A percentile compares a stretch with the other conserved stretches of the same genome.
These are phyloP conservation scores for Oryza glumipatula DNA, from an alignment of 176 grass and related monocot genomes.

Conservation along the genomic window DNA sequence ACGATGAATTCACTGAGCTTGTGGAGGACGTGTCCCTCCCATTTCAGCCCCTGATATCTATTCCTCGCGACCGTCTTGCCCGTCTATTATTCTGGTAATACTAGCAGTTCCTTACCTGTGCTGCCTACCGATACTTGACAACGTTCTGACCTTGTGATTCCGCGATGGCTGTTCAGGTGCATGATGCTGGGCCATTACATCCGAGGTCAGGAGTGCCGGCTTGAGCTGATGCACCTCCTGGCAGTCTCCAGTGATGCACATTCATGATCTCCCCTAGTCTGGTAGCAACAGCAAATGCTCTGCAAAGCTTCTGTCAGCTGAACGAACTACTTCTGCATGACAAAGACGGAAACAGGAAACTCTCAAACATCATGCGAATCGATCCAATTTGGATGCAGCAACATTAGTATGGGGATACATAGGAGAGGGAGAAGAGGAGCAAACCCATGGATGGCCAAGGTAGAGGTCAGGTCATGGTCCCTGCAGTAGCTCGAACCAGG, in stretches of 20 bases:
- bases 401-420: neutral
- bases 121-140: neutral
- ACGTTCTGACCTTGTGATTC: neutral
- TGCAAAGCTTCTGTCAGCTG: neutral
- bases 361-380: neutral
- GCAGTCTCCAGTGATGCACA: conserved; percentile 37
- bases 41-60: conserved; percentile 76
- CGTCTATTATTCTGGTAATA: conserved; percentile 92
- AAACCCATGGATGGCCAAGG: neutral
- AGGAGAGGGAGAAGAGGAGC: neutral
- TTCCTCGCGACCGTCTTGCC: conserved; percentile 82
- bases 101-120: neutral
- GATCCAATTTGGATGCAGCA: neutral
- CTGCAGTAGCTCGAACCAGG: neutral
- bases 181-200: conserved; percentile 91
- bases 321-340: neutral
- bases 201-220: conserved; percentile 70
- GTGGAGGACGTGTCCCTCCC: conserved; percentile 68
- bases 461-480: neutral
- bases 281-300: conserved; percentile 41
- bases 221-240: conserved; percentile 67
- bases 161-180: conserved; percentile 58
- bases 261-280: conserved; percentile 10
- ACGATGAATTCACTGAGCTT: conserved; percentile 68
- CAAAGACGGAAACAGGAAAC: conserved; percentile 5